Percentiles rank a stretch among this genome's conserved stretches.
Evolutionary conservation across 768 basidiomycete species (phyloP).

Genomic region (Bullera alba): DNA sequence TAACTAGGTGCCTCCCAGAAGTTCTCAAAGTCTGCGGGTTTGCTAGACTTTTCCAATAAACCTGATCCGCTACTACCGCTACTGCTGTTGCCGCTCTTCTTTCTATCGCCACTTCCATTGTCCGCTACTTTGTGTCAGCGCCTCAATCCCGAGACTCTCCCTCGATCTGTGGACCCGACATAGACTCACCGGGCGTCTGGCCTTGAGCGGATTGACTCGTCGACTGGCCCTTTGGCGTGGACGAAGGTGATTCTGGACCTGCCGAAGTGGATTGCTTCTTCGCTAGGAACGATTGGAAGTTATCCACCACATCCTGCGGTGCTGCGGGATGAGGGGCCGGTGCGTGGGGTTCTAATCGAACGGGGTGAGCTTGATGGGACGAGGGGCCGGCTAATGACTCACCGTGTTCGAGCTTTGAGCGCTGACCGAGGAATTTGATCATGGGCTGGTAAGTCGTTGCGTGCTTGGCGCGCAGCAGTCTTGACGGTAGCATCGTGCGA

Average conservation of each 20-base stretch:
- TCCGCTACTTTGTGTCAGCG: background rate
- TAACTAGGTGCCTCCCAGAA: constrained; percentile 44
- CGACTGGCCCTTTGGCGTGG: constrained; percentile 32
- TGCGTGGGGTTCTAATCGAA: constrained; percentile 35
- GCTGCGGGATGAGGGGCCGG: constrained; percentile 43
- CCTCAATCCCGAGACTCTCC: background rate
- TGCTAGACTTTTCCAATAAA: constrained; percentile 4
- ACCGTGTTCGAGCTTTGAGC: constrained; percentile 23
- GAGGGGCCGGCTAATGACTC: constrained; percentile 1
- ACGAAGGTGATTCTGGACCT: constrained; percentile 18
- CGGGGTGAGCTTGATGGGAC: background rate
- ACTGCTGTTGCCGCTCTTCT: background rate
- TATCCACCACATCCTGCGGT: constrained; percentile 36
- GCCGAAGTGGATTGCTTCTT: constrained; percentile 38
- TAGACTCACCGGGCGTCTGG: background rate
- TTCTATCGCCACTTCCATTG: background rate
- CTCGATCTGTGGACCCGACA: no score
- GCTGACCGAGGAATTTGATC: constrained; percentile 44
- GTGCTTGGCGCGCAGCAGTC: constrained; percentile 19
- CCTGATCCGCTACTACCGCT: background rate
- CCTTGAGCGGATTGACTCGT: constrained; percentile 4
- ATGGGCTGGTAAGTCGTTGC: constrained; percentile 25
- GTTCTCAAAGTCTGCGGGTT: constrained; percentile 40
- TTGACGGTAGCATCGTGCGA: constrained; percentile 9
- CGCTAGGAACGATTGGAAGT: constrained; percentile 43